Percentiles rank a stretch among this genome's conserved stretches.
Conservation (phyloP, 2,329 filamentous ascomycete genomes). For the Mycocentrospora acerina region DNA sequence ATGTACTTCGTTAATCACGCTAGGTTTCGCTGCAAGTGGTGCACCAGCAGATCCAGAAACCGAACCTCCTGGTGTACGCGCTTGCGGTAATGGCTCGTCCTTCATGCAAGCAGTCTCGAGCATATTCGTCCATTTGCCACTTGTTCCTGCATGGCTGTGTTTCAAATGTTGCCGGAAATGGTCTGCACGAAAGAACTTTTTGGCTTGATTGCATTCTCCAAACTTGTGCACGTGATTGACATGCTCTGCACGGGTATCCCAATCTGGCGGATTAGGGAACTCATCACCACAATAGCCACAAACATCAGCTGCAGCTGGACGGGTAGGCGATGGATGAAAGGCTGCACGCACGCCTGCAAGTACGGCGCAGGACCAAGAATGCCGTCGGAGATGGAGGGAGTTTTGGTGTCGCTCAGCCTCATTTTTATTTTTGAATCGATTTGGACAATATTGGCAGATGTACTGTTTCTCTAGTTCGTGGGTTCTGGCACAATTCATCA, state of each 20-base stretch:
- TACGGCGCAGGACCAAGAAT: constrained; percentile 96
- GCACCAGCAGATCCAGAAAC: constrained; percentile 29
- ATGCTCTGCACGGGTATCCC: constrained; percentile 84
- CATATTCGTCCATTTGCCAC: constrained; percentile 99
- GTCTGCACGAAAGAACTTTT: constrained; percentile 97
- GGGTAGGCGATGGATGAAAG: constrained; percentile 77
- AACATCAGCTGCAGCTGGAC: constrained; percentile 66
- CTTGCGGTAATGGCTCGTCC: constrained; percentile 68
- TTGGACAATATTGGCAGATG: constrained; percentile 86
- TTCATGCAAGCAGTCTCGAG: constrained; percentile 96
- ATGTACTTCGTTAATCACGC: constrained; percentile 42
- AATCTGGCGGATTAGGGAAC: constrained; percentile 83
- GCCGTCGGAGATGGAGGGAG: constrained; percentile 84
- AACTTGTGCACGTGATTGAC: constrained; percentile 93
- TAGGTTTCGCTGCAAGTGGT: constrained; percentile 36
- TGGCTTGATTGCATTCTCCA: constrained; percentile 94
- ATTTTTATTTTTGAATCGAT: constrained; percentile 98
- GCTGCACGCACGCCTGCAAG: constrained; percentile 72
- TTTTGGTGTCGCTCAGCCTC: constrained; percentile 96
- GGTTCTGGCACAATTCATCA: constrained; percentile 55
- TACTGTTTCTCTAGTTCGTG: constrained; percentile 98
- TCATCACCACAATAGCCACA: constrained; percentile 97
- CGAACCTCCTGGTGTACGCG: constrained; percentile 37
- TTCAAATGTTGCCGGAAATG: constrained; percentile 98
- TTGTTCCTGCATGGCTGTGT: constrained; percentile 93